Evolutionary conservation across 768 basidiomycete species (phyloP).

Genomic region (Tephrocybe sp.): DNA sequence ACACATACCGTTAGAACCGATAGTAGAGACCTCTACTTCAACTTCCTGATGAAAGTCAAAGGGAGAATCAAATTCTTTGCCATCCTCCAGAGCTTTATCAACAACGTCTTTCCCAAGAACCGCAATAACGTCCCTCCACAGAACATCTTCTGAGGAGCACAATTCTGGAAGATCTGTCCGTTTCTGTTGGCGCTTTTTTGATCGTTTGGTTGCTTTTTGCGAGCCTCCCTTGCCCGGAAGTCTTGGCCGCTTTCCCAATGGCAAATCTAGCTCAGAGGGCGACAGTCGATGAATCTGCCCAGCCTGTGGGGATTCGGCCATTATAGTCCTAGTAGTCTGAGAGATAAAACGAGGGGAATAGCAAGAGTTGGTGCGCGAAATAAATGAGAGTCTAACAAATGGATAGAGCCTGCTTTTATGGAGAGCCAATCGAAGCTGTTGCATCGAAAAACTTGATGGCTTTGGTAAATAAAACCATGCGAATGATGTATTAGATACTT

Average conservation of each 20-base stretch:
- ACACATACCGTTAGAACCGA: slow-evolving; percentile 63
- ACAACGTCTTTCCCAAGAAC: slow-evolving; percentile 65
- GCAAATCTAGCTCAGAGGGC: slow-evolving; percentile 19
- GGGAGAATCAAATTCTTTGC: slow-evolving; percentile 57
- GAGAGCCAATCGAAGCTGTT: not conserved
- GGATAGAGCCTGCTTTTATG: slow-evolving; percentile 1
- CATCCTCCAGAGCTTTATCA: slow-evolving; percentile 44
- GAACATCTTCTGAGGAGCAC: slow-evolving; percentile 72
- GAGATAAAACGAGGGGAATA: not conserved
- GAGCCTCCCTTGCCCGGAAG: slow-evolving; percentile 14
- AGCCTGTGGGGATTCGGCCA: slow-evolving; percentile 16
- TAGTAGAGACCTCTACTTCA: slow-evolving; percentile 59
- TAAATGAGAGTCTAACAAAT: slow-evolving; percentile 1
- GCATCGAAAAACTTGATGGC: slow-evolving; percentile 10
- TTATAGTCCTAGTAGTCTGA: not conserved
- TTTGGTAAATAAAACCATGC: slow-evolving; percentile 13
- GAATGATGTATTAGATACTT: slow-evolving; percentile 10
- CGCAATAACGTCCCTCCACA: slow-evolving; percentile 67
- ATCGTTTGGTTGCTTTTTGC: slow-evolving; percentile 28
- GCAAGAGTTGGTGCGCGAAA: not conserved
- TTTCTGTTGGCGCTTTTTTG: slow-evolving; percentile 35
- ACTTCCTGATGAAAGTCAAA: slow-evolving; percentile 62
- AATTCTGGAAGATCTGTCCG: slow-evolving; percentile 51
- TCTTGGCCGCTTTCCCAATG: slow-evolving; percentile 29
- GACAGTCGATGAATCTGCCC: slow-evolving; percentile 22